Conservation (phyloP, 2,329 filamentous ascomycete species). For the Podosphaera aphanis region DNA sequence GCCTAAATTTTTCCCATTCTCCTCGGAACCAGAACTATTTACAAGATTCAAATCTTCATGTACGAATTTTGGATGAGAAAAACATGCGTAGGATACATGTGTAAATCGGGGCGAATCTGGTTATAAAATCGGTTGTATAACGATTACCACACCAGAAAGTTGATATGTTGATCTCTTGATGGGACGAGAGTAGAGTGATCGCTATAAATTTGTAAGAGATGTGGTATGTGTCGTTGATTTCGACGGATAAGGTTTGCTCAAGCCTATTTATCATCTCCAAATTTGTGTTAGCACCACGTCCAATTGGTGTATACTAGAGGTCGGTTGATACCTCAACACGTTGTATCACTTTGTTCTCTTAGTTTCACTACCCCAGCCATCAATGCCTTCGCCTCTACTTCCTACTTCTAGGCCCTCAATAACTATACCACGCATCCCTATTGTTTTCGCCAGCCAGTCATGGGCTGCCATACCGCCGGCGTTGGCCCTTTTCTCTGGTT, state of each 20-base stretch:
- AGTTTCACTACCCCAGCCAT: conserved; percentile 77
- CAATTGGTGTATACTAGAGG: background rate
- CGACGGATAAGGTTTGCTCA: background rate
- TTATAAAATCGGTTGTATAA: too few relatives aligned
- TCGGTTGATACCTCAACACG: background rate
- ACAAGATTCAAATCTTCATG: too few relatives aligned
- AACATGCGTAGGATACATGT: too few relatives aligned
- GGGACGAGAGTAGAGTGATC: background rate
- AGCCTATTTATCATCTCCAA: background rate
- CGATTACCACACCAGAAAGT: too few relatives aligned
- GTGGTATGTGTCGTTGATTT: background rate
- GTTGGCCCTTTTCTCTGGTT: conserved; percentile 75
- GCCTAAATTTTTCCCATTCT: too few relatives aligned
- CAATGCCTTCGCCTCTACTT: conserved; percentile 72
- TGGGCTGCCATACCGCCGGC: conserved; percentile 88
- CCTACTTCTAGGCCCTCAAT: conserved; percentile 55
- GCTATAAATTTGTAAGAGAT: background rate
- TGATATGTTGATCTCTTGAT: too few relatives aligned
- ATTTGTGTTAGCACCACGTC: background rate
- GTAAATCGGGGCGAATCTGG: too few relatives aligned
- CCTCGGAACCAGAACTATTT: too few relatives aligned
- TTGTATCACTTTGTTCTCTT: conserved; percentile 41
- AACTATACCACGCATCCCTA: conserved; percentile 64
- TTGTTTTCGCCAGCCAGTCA: conserved; percentile 58
- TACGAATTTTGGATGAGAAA: too few relatives aligned